phyloP scores from a whole-genome alignment of 805 yeast species.

The Cyberlindnera suaveolens region DNA sequence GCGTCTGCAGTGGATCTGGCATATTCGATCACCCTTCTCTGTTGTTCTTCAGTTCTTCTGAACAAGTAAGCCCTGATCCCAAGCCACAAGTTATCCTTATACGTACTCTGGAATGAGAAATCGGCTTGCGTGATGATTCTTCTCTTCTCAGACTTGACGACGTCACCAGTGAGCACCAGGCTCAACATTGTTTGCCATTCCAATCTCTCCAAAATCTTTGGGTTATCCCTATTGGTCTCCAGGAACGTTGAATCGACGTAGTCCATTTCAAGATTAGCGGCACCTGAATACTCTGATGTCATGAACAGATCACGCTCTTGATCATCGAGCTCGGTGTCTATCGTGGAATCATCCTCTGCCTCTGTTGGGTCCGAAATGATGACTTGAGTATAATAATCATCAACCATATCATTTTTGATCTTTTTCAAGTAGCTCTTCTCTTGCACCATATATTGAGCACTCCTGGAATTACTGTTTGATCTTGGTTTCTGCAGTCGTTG shows the following conservation, averaged over 20 bases:
- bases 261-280: constrained; percentile 43
- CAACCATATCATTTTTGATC: constrained; percentile 52
- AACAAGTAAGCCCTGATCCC: constrained; percentile 78
- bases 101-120: constrained; percentile 43
- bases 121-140: constrained; percentile 55
- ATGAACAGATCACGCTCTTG: constrained; percentile 20
- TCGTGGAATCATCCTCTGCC: constrained; percentile 26
- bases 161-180: constrained; percentile 90
- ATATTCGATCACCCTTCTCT: constrained; percentile 59
- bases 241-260: constrained; percentile 20
- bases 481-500: constrained; percentile 15
- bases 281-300: constrained; percentile 20
- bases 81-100: constrained; percentile 77
- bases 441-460: constrained; percentile 35
- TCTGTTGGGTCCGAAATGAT: constrained; percentile 39
- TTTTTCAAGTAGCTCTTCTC: constrained; percentile 61
- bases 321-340: constrained; percentile 21
- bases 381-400: constrained; percentile 70
- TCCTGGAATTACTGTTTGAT: constrained; percentile 18
- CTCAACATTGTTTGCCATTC: constrained; percentile 96
- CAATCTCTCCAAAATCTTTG: constrained; percentile 59
- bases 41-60: constrained; percentile 77
- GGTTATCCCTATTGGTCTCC: constrained; percentile 23
- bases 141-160: constrained; percentile 83
- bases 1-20: constrained; percentile 69